These are phyloP conservation scores for Globisporangium okanoganense DNA, from an alignment of 352 stramenopile species.

Conservation along the genomic window DNA sequence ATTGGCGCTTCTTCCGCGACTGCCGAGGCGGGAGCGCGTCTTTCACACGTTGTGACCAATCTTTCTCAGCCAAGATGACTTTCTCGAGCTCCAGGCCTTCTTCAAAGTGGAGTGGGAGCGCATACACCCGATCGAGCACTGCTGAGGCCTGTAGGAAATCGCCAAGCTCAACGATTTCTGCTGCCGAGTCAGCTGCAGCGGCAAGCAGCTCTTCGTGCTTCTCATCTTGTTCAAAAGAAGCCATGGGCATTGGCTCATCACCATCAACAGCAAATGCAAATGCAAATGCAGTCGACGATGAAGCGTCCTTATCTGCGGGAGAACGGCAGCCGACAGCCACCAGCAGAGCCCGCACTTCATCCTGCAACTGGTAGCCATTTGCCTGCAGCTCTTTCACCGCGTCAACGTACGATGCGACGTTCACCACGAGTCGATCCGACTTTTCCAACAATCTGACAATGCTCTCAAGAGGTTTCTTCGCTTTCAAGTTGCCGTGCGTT, in stretches of 20 bases:
- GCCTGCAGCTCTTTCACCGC: conserved; percentile 53
- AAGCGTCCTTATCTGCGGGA: conserved; percentile 10
- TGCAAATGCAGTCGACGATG: neutral
- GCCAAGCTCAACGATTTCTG: neutral
- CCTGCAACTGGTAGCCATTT: conserved; percentile 38
- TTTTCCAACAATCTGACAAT: conserved; percentile 70
- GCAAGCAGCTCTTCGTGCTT: neutral
- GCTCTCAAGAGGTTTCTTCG: conserved; percentile 67
- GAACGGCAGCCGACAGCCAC: conserved; percentile 47
- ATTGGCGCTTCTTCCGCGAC: conserved; percentile 73
- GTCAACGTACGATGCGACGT: conserved; percentile 62
- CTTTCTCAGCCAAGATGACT: conserved; percentile 53
- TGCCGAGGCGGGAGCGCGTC: conserved; percentile 73
- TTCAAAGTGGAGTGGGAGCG: conserved; percentile 74
- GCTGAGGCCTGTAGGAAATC: conserved; percentile 48
- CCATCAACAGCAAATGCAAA: conserved; percentile 2
- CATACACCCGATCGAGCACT: conserved; percentile 62
- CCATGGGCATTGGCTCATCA: conserved; percentile 4
- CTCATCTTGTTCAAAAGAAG: neutral
- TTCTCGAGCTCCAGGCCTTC: conserved; percentile 50
- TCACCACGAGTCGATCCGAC: conserved; percentile 47
- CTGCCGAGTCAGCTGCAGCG: neutral
- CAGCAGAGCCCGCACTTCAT: conserved; percentile 50
- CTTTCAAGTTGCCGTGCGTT: conserved; percentile 19
- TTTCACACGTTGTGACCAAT: conserved; percentile 65